phyloP scores from a whole-genome alignment of 768 basidiomycete species.

The Mycena galopus region DNA sequence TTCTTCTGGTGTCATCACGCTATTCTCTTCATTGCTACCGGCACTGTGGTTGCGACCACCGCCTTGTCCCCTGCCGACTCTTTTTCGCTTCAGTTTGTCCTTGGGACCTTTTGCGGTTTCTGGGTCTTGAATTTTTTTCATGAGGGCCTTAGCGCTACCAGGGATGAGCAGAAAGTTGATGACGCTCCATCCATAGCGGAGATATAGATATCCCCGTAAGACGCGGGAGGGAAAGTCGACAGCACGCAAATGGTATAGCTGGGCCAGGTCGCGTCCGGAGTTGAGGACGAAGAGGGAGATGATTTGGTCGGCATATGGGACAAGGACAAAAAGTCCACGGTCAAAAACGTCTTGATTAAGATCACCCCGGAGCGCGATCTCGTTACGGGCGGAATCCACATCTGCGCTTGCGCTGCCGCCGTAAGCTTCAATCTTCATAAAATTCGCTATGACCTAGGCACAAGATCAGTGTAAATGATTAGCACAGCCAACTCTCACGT shows the following conservation, averaged over 20 bases:
- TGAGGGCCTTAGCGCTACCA: too few species aligned
- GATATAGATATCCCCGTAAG: constrained; percentile 4
- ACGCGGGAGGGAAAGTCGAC: not conserved
- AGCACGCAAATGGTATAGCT: not conserved
- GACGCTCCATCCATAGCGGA: not conserved
- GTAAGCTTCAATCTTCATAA: not conserved
- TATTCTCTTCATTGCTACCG: too few species aligned
- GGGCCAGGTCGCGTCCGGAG: not conserved
- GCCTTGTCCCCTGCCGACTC: too few species aligned
- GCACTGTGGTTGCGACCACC: too few species aligned
- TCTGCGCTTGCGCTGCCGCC: not conserved
- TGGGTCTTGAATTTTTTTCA: too few species aligned
- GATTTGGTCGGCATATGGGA: not conserved
- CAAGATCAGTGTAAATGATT: not conserved
- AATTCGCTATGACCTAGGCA: not conserved
- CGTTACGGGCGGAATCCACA: not conserved
- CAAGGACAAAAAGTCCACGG: constrained; percentile 3
- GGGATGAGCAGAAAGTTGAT: constrained; percentile 3
- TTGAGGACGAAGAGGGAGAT: not conserved
- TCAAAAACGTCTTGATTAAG: not conserved
- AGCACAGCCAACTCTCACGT: not conserved
- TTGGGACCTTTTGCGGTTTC: too few species aligned
- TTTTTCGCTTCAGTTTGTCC: too few species aligned
- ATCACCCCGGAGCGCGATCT: constrained; percentile 10
- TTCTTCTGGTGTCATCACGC: too few species aligned